phyloP scores from a whole-genome alignment of 2,329 filamentous ascomycete species.

The Diaporthe sp. region DNA sequence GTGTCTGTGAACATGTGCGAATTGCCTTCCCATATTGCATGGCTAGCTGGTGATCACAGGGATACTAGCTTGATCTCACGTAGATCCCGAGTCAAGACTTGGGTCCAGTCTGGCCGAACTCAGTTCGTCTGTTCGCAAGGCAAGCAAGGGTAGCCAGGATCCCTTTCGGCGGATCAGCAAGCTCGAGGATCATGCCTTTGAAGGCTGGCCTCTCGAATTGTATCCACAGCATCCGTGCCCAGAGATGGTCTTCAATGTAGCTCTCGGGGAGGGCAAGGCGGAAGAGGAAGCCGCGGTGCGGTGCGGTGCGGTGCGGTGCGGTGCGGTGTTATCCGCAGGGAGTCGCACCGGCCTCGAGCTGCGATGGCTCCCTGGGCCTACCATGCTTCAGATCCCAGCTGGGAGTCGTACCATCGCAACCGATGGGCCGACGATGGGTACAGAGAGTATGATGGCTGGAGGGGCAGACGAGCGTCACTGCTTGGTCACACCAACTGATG shows the following conservation, averaged over 20 bases:
- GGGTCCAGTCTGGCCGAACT: conserved; percentile 20
- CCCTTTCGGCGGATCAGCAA: conserved; percentile 21
- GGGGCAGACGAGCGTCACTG: conserved; percentile 26
- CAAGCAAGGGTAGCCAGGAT: conserved; percentile 23
- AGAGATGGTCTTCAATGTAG: background rate
- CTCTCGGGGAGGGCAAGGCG: background rate
- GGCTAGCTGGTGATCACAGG: conserved; percentile 21
- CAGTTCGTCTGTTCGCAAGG: conserved; percentile 30
- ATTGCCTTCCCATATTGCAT: conserved; percentile 19
- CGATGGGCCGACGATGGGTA: conserved; percentile 15
- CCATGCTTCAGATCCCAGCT: conserved; percentile 14
- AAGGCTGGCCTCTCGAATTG: background rate
- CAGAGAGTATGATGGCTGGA: background rate
- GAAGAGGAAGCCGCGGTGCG: background rate
- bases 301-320: background rate
- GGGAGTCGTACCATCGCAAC: conserved; percentile 5
- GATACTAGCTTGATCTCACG: conserved; percentile 28
- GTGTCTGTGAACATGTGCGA: conserved; percentile 23
- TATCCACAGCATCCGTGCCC: conserved; percentile 18
- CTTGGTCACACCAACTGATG: conserved; percentile 25
- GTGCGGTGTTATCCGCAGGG: background rate
- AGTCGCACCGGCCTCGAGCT: conserved; percentile 18
- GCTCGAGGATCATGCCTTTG: conserved; percentile 20
- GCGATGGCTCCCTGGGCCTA: background rate
- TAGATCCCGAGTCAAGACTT: conserved; percentile 32